Conservation (phyloP, 2,329 filamentous ascomycete species). For the Penicillium sp. region DNA sequence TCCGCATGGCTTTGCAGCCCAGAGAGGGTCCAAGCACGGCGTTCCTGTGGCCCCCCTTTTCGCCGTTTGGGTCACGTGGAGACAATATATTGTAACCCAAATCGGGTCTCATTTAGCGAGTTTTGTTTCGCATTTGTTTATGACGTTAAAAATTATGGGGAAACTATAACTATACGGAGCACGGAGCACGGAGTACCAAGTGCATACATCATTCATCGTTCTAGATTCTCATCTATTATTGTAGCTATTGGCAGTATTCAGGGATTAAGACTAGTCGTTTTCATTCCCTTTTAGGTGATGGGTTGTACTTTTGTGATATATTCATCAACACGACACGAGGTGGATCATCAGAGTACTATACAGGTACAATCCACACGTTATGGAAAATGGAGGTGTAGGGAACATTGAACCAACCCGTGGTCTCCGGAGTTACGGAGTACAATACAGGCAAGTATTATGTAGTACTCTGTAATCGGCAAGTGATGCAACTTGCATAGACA, state of each 20-base stretch:
- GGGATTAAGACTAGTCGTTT: neutral
- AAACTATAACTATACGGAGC: neutral
- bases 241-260: neutral
- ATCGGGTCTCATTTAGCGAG: neutral
- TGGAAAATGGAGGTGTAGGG: neutral
- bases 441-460: neutral
- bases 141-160: neutral
- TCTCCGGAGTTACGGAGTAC: neutral
- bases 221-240: neutral
- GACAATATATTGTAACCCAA: neutral
- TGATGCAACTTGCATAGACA: neutral
- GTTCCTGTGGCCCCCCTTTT: conserved; percentile 6
- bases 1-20: conserved; percentile 21
- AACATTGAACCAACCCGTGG: neutral
- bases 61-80: conserved; percentile 18
- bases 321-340: neutral
- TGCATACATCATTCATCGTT: neutral
- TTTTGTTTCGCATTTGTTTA: neutral
- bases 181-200: neutral
- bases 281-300: neutral
- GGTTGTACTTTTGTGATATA: neutral
- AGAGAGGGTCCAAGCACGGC: conserved; percentile 25
- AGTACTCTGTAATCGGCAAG: neutral
- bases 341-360: neutral
- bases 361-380: neutral